phyloP scores from a whole-genome alignment of 2,329 filamentous ascomycete species.

The Ophiostoma ips region DNA sequence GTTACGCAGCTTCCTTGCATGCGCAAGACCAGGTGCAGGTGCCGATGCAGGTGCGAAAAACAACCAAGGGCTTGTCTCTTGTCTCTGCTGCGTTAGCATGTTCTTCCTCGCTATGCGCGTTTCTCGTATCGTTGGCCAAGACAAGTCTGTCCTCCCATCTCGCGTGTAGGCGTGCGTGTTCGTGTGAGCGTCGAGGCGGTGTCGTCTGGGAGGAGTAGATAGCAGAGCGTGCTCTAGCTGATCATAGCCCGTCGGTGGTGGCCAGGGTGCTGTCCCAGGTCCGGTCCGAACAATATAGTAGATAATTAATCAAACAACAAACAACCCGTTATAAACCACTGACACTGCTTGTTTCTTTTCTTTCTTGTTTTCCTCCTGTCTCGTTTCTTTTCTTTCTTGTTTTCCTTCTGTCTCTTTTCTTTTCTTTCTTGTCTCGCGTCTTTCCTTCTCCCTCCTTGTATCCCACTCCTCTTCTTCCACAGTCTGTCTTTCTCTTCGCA shows the following conservation, averaged over 20 bases:
- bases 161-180: neutral
- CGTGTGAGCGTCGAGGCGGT: no score
- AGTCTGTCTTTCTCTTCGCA: no score
- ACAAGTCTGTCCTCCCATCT: conserved; percentile 1
- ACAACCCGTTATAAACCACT: no score
- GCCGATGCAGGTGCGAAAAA: no score
- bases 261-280: neutral
- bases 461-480: no score
- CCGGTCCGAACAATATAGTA: no score
- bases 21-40: no score
- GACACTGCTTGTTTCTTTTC: neutral
- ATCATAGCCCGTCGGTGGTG: neutral
- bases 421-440: neutral
- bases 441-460: no score
- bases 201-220: neutral
- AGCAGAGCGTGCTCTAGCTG: neutral
- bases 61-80: neutral
- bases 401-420: neutral
- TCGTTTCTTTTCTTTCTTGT: neutral
- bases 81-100: neutral
- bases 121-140: neutral
- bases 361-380: neutral
- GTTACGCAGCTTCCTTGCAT: no score
- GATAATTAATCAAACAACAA: no score
- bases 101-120: no score